Evolutionary conservation across 2,329 filamentous ascomycete species (phyloP).

Genomic region (Nothophoma quercina): DNA sequence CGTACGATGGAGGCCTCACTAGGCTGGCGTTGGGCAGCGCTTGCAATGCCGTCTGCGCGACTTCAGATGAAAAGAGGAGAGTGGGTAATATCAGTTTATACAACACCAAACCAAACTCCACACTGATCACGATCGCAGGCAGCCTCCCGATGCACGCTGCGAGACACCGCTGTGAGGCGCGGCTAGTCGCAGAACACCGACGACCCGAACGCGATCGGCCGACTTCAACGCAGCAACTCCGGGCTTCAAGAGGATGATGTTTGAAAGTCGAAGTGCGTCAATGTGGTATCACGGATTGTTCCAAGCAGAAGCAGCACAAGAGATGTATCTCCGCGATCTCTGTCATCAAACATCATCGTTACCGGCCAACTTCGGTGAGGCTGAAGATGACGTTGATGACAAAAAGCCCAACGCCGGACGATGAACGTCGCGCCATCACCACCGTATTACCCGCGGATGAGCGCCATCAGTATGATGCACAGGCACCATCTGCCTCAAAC

Average conservation of each 20-base stretch:
- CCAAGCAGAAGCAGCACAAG: neutral
- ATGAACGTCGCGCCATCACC: slow-evolving; percentile 17
- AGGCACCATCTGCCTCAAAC: slow-evolving; percentile 5
- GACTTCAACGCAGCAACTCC: slow-evolving; percentile 3
- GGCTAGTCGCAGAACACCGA: slow-evolving; percentile 15
- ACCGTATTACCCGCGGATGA: slow-evolving; percentile 14
- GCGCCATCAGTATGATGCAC: slow-evolving; percentile 16
- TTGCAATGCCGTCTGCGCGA: slow-evolving; percentile 8
- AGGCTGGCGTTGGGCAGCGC: slow-evolving; percentile 6
- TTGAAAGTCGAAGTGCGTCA: neutral
- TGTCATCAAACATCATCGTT: slow-evolving; percentile 5
- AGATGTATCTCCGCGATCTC: neutral
- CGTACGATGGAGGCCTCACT: slow-evolving; percentile 11
- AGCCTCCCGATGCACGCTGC: slow-evolving; percentile 17
- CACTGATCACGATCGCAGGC: slow-evolving; percentile 19
- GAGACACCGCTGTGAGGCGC: slow-evolving; percentile 13
- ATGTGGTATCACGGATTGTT: neutral
- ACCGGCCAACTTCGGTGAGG: slow-evolving; percentile 16
- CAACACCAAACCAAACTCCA: slow-evolving; percentile 10
- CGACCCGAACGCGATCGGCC: slow-evolving; percentile 17
- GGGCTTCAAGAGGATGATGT: neutral
- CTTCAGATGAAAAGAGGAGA: slow-evolving; percentile 13
- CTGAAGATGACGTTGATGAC: slow-evolving; percentile 20
- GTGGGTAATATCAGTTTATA: slow-evolving; percentile 16
- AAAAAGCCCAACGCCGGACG: slow-evolving; percentile 11